phyloP scores from a whole-genome alignment of 148 eudicot genomes.

The Arctostaphylos glauca region DNA sequence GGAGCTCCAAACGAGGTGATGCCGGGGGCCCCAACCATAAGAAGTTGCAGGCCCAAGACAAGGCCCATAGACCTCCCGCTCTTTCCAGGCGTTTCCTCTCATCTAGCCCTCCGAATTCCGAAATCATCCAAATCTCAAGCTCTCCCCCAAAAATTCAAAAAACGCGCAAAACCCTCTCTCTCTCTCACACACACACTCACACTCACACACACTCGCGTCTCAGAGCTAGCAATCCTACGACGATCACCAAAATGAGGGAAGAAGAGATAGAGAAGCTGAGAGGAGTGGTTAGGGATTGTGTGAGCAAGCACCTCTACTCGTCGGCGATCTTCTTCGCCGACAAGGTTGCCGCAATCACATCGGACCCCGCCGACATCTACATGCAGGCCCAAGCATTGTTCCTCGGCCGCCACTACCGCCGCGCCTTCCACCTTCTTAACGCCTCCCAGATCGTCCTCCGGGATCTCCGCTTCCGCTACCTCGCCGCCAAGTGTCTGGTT shows the following conservation, averaged over 20 bases:
- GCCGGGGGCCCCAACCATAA: too few relatives aligned
- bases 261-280: conserved; percentile 85
- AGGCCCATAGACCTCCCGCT: too few relatives aligned
- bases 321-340: conserved; percentile 95
- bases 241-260: conserved; percentile 42
- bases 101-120: too few relatives aligned
- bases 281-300: conserved; percentile 84
- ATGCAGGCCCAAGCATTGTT: conserved; percentile 96
- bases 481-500: conserved; percentile 96
- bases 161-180: neutral
- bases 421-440: conserved; percentile 92
- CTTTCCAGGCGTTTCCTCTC: too few relatives aligned
- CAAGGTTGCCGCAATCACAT: conserved; percentile 82
- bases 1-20: too few relatives aligned
- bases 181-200: neutral
- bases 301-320: conserved; percentile 92
- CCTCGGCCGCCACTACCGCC: conserved; percentile 91
- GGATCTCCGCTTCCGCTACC: conserved; percentile 93
- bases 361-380: conserved; percentile 82
- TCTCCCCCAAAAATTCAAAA: too few relatives aligned
- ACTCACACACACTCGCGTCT: too few relatives aligned
- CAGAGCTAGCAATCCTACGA: neutral
- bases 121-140: too few relatives aligned
- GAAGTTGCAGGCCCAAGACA: too few relatives aligned
- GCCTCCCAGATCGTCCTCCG: conserved; percentile 84